Conservation (phyloP, 768 basidiomycete genomes). For the Crepidotus variabilis region DNA sequence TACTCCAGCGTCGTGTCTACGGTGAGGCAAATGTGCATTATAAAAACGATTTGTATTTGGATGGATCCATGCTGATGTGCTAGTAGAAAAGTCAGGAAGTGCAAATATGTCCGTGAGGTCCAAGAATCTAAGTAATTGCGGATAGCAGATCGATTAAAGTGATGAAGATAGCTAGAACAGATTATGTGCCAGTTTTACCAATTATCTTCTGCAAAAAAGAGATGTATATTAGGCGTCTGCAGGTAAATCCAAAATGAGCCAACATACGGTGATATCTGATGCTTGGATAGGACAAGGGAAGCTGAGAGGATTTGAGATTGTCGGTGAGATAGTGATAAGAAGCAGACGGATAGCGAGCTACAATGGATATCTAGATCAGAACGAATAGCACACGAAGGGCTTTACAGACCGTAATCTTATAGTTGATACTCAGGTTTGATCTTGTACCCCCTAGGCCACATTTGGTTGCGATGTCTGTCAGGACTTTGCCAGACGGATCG, state of each 20-base stretch:
- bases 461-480: conserved; percentile 58
- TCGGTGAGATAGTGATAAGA: conserved; percentile 63
- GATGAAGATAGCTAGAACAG: neutral
- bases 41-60: neutral
- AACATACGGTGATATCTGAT: conserved; percentile 19
- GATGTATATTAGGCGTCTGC: neutral
- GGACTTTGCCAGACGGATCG: conserved; percentile 50
- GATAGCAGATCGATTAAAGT: neutral
- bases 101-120: neutral
- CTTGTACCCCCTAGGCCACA: conserved; percentile 54
- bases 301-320: conserved; percentile 54
- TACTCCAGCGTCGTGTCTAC: neutral
- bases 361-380: conserved; percentile 1
- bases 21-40: neutral
- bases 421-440: conserved; percentile 52
- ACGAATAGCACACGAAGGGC: neutral
- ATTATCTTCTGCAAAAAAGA: conserved; percentile 12
- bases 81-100: neutral
- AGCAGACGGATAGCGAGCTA: conserved; percentile 65
- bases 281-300: conserved; percentile 60
- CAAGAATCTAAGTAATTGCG: neutral
- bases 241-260: neutral
- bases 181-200: conserved; percentile 1
- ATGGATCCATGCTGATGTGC: neutral
- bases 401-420: conserved; percentile 60